These are phyloP conservation scores for Saturnispora diversa DNA, from an alignment of 805 yeast genomes.

Conservation along the genomic window DNA sequence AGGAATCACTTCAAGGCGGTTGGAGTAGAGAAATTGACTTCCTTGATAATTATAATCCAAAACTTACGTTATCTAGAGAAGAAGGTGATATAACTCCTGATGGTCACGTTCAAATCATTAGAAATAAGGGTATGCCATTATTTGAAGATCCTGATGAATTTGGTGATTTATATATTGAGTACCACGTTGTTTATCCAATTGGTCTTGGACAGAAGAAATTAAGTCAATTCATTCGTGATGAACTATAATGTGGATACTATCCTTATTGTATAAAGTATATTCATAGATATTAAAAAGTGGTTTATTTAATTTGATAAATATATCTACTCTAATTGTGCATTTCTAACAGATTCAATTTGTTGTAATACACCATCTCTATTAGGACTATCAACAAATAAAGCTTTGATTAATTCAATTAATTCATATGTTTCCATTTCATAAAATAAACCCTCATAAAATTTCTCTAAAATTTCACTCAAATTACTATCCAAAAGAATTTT, in stretches of 20 bases:
- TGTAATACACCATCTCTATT: conserved; percentile 36
- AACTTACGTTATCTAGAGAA: conserved; percentile 39
- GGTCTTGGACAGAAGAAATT: conserved; percentile 19
- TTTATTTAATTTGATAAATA: neutral
- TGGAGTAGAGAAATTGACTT: conserved; percentile 67
- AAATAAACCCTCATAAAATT: conserved; percentile 45
- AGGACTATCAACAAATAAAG: conserved; percentile 41
- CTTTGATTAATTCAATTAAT: conserved; percentile 33
- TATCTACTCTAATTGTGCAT: conserved; percentile 4
- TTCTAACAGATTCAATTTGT: conserved; percentile 40
- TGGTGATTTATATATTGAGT: conserved; percentile 48
- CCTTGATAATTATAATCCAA: conserved; percentile 51
- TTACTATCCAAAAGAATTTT: conserved; percentile 26
- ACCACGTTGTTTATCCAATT: conserved; percentile 39
- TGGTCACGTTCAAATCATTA: conserved; percentile 66
- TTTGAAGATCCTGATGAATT: conserved; percentile 40
- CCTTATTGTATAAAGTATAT: neutral
- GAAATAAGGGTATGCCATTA: conserved; percentile 83
- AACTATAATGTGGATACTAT: conserved; percentile 17
- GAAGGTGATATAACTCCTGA: conserved; percentile 45
- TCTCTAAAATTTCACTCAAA: conserved; percentile 39
- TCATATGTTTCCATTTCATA: conserved; percentile 43
- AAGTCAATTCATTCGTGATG: conserved; percentile 23
- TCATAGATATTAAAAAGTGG: conserved; percentile 1
- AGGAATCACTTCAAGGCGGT: conserved; percentile 70